Evolutionary conservation across 176 grass and related monocot genomes (phyloP).

Genomic region (Eremochloa ophiuroides): DNA sequence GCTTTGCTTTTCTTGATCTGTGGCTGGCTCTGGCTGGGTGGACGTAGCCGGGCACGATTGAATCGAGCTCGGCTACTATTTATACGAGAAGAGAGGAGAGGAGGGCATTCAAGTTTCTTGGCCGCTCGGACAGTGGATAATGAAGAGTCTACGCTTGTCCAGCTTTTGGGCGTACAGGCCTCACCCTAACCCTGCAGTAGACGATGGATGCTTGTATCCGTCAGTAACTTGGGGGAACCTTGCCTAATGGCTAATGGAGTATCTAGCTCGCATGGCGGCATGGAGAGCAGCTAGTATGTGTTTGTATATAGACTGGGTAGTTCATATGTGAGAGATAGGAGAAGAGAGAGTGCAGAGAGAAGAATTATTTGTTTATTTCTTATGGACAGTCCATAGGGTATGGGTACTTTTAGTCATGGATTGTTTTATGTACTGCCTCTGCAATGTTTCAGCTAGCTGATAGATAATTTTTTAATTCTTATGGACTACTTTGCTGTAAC

Average conservation of each 20-base stretch:
- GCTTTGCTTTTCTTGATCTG: not conserved
- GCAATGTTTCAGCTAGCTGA: no score
- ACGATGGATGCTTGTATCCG: conserved; percentile 12
- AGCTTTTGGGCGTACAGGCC: conserved; percentile 4
- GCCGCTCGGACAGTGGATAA: conserved; percentile 30
- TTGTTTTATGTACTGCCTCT: no score
- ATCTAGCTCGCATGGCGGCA: not conserved
- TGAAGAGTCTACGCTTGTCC: conserved; percentile 8
- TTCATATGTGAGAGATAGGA: no score
- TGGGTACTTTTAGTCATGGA: no score
- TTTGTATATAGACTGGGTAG: no score
- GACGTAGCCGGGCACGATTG: not conserved
- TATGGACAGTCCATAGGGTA: no score
- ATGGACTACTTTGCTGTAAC: no score
- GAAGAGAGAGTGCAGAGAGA: no score
- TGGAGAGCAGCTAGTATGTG: not conserved
- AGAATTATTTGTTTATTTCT: no score
- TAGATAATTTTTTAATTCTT: no score
- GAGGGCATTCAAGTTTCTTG: conserved; percentile 23
- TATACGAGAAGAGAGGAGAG: not conserved
- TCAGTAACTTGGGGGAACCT: conserved; percentile 6
- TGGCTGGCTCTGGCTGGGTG: not conserved
- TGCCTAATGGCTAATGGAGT: not conserved
- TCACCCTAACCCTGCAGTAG: not conserved
- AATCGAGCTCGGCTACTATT: conserved; percentile 1